Evolutionary conservation across 176 grass and related monocot genomes (phyloP), one percentile per base, ranked within the genome.

Genomic region (Aegilops tauschii): DNA sequence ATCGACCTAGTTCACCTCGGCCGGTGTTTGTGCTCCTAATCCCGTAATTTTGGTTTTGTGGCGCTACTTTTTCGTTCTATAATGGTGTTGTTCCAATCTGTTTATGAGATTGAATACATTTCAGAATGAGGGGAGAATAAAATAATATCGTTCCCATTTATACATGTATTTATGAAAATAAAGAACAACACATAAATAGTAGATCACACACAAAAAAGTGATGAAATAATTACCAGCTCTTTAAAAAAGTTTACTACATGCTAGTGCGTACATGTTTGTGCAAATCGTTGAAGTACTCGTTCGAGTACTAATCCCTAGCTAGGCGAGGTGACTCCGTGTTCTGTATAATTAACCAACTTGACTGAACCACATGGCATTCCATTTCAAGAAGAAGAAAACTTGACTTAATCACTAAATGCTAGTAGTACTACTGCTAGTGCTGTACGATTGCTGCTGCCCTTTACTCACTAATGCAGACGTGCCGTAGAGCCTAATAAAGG

Each of bases 181-280:
- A 58, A 58, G 54, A 58, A 58, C 18, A 58, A 20, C 17, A 58
- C 18, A 21, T 18, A 54, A 17, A 17, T 17, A 52, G 3, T 45
- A 12, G 47, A 54, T 54, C 18, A 54, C 50, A 54, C 50, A 18
- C 1, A 52, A 18, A 7, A 54, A 54, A 54, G 50, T 54, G 50
- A 54, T 54, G 5, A 54, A 6, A 18, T 17, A 18, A 11, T 42
- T 54, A 18, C 16, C 16, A 54, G 16, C 5, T 54, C 50, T 54
- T 4, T 17, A 6, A 18, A 50, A 50, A 54, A 7, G 16, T 54
- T 16, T 54, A 54, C 47, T 49, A 49, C 12, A 13, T 50, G 47
- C 47, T 50, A 50, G 47, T 84, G 11, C 42, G 11, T 45, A 37
- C 67, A 67, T 84, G 82, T 89, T 73, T 80, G 76, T 84, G 67